phyloP scores from a whole-genome alignment of 208 protist genomes.

The Phytomonas francai region DNA sequence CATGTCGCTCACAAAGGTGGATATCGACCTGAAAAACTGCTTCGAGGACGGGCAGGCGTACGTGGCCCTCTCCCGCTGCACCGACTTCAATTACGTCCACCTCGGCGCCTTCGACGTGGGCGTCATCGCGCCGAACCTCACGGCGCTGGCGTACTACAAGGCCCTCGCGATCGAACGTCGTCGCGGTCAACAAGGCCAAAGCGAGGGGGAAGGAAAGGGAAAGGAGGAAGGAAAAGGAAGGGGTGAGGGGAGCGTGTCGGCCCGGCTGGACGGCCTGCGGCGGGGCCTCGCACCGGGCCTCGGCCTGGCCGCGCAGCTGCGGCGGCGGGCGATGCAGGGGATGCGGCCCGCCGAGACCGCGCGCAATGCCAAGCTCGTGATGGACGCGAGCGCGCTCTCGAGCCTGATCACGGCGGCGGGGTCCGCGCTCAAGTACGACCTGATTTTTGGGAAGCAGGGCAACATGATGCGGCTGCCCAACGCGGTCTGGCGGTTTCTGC shows the following conservation, averaged over 20 bases:
- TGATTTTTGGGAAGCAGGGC: slow-evolving; percentile 32
- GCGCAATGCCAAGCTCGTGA: slow-evolving; percentile 33
- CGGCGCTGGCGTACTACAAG: slow-evolving; percentile 78
- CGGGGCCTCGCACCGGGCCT: slow-evolving; percentile 30
- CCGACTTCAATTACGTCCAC: slow-evolving; percentile 38
- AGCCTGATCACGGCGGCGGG: slow-evolving; percentile 29
- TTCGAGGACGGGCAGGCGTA: slow-evolving; percentile 85
- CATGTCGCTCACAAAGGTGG: slow-evolving; percentile 80
- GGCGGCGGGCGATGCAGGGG: slow-evolving; percentile 20
- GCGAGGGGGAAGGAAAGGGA: not conserved
- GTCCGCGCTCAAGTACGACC: slow-evolving; percentile 32
- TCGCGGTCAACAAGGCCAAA: not conserved
- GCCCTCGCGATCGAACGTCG: slow-evolving; percentile 37
- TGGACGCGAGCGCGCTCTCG: slow-evolving; percentile 59
- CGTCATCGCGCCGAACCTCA: slow-evolving; percentile 42
- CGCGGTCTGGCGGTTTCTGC: slow-evolving; percentile 7
- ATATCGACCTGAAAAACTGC: slow-evolving; percentile 74
- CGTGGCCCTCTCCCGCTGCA: slow-evolving; percentile 86
- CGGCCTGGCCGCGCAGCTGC: slow-evolving; percentile 24
- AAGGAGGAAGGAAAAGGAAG: not conserved
- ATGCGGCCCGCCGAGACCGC: slow-evolving; percentile 19
- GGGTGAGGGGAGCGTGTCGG: slow-evolving; percentile 14
- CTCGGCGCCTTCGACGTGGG: slow-evolving; percentile 57
- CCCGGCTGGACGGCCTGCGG: slow-evolving; percentile 45
- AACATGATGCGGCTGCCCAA: slow-evolving; percentile 78